A percentile compares a stretch with the other conserved stretches of the same genome.
These are phyloP conservation scores for Arachis stenosperma DNA, from an alignment of 306 rosid species.

Conservation along the genomic window DNA sequence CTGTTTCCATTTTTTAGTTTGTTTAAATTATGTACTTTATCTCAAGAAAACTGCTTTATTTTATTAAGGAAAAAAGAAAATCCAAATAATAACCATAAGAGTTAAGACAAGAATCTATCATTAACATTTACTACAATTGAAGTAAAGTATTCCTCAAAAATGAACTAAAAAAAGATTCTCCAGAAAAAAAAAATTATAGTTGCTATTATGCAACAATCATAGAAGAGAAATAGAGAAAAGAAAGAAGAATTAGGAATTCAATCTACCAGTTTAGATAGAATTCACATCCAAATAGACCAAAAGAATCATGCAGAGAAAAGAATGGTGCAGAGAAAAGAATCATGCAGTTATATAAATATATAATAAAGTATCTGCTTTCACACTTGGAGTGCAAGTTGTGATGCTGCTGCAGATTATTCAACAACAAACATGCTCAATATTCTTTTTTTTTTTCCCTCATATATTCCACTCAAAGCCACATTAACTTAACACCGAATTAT, in stretches of 20 bases:
- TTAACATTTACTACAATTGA: slow-evolving; percentile 20
- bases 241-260: slow-evolving; percentile 1
- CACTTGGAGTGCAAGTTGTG: slow-evolving; percentile 7
- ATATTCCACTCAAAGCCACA: slow-evolving; percentile 56
- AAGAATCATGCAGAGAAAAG: neutral
- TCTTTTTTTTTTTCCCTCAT: slow-evolving; percentile 22
- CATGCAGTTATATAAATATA: neutral
- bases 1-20: no score
- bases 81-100: no score
- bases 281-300: neutral
- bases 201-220: neutral
- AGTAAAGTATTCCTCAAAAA: slow-evolving; percentile 27
- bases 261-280: no score
- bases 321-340: slow-evolving; percentile 24
- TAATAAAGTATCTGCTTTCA: slow-evolving; percentile 4
- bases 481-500: slow-evolving; percentile 29
- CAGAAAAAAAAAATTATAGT: slow-evolving; percentile 3
- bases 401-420: slow-evolving; percentile 39
- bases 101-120: neutral
- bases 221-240: slow-evolving; percentile 11
- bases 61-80: no score
- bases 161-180: slow-evolving; percentile 16
- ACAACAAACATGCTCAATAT: slow-evolving; percentile 32
- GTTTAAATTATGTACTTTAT: no score
- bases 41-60: neutral